phyloP scores from a whole-genome alignment of 768 basidiomycete species.

The Pisolithus microcarpus region DNA sequence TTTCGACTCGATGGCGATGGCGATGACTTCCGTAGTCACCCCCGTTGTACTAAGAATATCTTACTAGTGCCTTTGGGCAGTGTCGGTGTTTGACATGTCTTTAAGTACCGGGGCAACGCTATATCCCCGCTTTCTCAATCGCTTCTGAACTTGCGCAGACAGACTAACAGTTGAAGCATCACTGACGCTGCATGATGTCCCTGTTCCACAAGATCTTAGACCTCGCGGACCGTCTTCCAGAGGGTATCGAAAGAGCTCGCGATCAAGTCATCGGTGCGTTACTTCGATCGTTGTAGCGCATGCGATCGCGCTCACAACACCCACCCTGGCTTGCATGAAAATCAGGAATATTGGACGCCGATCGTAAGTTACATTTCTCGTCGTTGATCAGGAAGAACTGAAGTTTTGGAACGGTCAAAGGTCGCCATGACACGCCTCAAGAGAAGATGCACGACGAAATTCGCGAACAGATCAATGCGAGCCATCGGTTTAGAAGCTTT shows the following conservation, averaged over 20 bases:
- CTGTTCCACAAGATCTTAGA: constrained; percentile 32
- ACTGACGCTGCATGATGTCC: constrained; percentile 26
- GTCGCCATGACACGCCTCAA: constrained; percentile 69
- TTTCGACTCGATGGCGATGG: too few species aligned
- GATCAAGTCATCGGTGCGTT: constrained; percentile 31
- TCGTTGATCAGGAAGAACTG: too few species aligned
- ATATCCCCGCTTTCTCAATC: too few species aligned
- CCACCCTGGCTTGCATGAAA: neutral
- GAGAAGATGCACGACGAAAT: constrained; percentile 68
- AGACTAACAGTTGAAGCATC: too few species aligned
- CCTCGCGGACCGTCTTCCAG: constrained; percentile 31
- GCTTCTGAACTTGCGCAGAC: too few species aligned
- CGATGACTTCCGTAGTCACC: too few species aligned
- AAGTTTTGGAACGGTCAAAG: constrained; percentile 9
- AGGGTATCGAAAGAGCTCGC: constrained; percentile 30
- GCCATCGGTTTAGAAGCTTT: constrained; percentile 84
- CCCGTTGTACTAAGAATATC: too few species aligned
- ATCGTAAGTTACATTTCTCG: constrained; percentile 17
- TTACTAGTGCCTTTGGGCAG: too few species aligned
- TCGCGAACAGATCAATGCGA: constrained; percentile 64
- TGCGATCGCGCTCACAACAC: neutral
- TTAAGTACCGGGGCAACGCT: too few species aligned
- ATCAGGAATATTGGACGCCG: constrained; percentile 28
- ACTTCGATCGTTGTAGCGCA: neutral
- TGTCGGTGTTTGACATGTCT: too few species aligned